Evolutionary conservation across 2,329 filamentous ascomycete genomes (phyloP), one percentile per base, ranked within the genome.

Genomic region (Colletotrichum sidae): DNA sequence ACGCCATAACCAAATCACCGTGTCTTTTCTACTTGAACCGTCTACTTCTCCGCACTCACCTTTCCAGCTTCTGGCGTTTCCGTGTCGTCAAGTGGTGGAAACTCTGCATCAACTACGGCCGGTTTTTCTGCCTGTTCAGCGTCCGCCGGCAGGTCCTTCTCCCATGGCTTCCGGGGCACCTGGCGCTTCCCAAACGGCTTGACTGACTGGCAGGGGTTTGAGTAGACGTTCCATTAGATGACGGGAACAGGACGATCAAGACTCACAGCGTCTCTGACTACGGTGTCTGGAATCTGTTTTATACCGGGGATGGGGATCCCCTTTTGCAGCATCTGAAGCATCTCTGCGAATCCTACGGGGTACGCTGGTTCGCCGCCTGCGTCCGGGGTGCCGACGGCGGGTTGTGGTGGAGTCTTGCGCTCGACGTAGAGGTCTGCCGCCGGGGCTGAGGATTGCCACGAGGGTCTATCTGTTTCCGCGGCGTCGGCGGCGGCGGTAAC

Each of bases 221-320:
- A 55, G 52, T 4, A 25, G 25, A 25, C 25, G 25, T 25, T 25
- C 25, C 25, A 4, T 37, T 1, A 52, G 49, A 52, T 33, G 25
- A 8, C 8, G 46, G 10, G 6, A 33, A 44, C 33, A 58, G 39
- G 38, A 17, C 3, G 12, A 17, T 37, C 1, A 7, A 8, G 13
- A 73, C 83, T 86, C 66, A 91, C 90, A 66, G 92, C 86, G 5
- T 91, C 90, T 58, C 88, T 84, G 17, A 94, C 82, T 6, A 97
- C 82, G 0, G 90, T 96, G 70, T 93, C 87, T 5, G 94, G 93
- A 57, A 97, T 95, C 68, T 97, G 88, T 70, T 90, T 89, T 72
- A 97, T 96, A 1, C 94, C 94, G 1, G 94, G 93, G 47, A 97
- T 91, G 0, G 92, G 90, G 71, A 93, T 89, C 57, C 93, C 93